These are phyloP conservation scores for Erucastrum elatum DNA, from an alignment of 345 rosid species.

Conservation along the genomic window DNA sequence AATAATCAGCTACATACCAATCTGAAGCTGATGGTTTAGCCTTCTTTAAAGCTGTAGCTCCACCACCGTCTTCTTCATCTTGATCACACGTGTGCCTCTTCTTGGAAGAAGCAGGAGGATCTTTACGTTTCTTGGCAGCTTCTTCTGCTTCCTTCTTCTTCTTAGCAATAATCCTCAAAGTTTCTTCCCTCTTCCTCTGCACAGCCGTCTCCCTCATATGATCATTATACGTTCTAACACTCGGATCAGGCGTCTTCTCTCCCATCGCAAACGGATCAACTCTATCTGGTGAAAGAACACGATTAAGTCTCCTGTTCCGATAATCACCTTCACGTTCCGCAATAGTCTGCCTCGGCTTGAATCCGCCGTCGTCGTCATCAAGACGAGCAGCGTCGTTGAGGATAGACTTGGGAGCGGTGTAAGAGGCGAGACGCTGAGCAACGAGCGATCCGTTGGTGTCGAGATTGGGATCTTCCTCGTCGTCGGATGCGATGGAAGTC, in stretches of 20 bases:
- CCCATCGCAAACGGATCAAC: slow-evolving; percentile 88
- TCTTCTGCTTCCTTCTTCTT: slow-evolving; percentile 73
- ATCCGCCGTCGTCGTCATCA: slow-evolving; percentile 63
- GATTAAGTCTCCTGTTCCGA: slow-evolving; percentile 74
- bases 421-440: slow-evolving; percentile 76
- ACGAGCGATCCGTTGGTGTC: slow-evolving; percentile 67
- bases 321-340: slow-evolving; percentile 94
- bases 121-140: slow-evolving; percentile 49
- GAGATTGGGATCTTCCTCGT: slow-evolving; percentile 71
- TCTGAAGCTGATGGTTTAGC: slow-evolving; percentile 73
- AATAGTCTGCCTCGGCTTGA: slow-evolving; percentile 65
- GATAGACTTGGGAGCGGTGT: slow-evolving; percentile 83
- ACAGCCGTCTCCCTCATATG: slow-evolving; percentile 83
- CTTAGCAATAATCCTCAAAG: slow-evolving; percentile 54
- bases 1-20: slow-evolving; percentile 92
- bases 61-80: slow-evolving; percentile 62
- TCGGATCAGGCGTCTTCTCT: slow-evolving; percentile 90
- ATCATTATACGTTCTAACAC: slow-evolving; percentile 72
- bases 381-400: slow-evolving; percentile 74
- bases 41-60: slow-evolving; percentile 39
- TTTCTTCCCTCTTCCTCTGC: slow-evolving; percentile 60
- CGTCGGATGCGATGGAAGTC: slow-evolving; percentile 73
- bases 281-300: slow-evolving; percentile 89
- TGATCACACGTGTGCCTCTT: slow-evolving; percentile 97
- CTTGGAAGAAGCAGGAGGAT: slow-evolving; percentile 30